A percentile compares a stretch with the other conserved stretches of the same genome.
These are phyloP conservation scores for Cocos nucifera DNA, from an alignment of 176 grass and related monocot species.

Conservation along the genomic window DNA sequence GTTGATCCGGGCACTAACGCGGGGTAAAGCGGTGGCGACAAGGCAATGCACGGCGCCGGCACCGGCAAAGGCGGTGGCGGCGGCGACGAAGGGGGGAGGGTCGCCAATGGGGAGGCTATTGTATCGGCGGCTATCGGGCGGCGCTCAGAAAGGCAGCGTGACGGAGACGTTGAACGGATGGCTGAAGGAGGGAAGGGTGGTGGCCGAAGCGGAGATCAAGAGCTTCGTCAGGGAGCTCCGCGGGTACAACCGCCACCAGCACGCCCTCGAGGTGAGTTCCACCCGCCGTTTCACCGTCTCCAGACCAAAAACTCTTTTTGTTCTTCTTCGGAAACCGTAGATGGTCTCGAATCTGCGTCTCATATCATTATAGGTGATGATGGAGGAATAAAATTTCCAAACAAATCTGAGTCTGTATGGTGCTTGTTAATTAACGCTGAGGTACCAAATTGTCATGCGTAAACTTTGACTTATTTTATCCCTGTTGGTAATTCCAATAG, in stretches of 20 bases:
- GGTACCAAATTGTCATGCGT: too few species aligned
- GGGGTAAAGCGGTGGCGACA: too few species aligned
- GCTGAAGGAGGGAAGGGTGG: not conserved
- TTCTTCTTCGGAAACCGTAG: too few species aligned
- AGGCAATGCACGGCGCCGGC: not conserved
- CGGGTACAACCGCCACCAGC: not conserved
- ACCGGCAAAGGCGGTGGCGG: not conserved
- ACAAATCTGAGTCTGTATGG: too few species aligned
- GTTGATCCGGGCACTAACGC: too few species aligned
- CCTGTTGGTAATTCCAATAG: too few species aligned
- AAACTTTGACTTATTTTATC: too few species aligned
- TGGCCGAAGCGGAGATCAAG: not conserved
- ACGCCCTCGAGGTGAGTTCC: slow-evolving; percentile 6
- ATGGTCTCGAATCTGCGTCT: too few species aligned
- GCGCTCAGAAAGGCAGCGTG: not conserved
- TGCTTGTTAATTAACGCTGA: too few species aligned
- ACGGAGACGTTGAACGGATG: slow-evolving; percentile 4
- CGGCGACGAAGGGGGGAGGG: not conserved
- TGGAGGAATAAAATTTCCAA: too few species aligned
- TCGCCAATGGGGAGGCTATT: not conserved
- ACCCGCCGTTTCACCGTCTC: not conserved
- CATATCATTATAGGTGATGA: too few species aligned
- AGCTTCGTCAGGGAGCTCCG: slow-evolving; percentile 4
- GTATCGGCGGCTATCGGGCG: not conserved
- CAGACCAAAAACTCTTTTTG: too few species aligned